Evolutionary conservation across 306 rosid genomes (phyloP).

Genomic region (Datisca glomerata): DNA sequence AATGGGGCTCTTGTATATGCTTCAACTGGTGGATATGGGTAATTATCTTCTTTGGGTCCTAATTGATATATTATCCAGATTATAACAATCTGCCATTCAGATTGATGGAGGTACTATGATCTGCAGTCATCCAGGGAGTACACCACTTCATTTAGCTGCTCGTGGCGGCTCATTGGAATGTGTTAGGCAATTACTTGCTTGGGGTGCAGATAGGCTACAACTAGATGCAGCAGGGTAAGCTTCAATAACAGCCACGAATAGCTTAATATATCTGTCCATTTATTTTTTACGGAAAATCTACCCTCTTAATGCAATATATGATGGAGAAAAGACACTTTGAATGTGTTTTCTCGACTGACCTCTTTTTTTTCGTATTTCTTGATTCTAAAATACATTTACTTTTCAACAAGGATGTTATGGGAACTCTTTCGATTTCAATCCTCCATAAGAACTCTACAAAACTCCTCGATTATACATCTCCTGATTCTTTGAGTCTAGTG

Average conservation of each 20-base stretch:
- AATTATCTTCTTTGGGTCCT: slow-evolving; percentile 7
- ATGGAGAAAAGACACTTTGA: too few species aligned
- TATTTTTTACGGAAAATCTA: too few species aligned
- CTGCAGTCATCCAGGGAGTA: slow-evolving; percentile 69
- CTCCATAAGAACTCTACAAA: too few species aligned
- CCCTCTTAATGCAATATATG: too few species aligned
- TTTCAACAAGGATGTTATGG: too few species aligned
- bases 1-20: slow-evolving; percentile 86
- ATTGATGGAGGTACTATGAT: slow-evolving; percentile 26
- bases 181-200: slow-evolving; percentile 67
- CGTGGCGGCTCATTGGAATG: slow-evolving; percentile 76
- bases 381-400: too few species aligned
- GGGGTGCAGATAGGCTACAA: slow-evolving; percentile 91
- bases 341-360: too few species aligned
- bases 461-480: too few species aligned
- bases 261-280: too few species aligned
- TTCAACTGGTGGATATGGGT: slow-evolving; percentile 73
- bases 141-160: slow-evolving; percentile 88
- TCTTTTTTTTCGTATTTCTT: too few species aligned
- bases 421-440: too few species aligned
- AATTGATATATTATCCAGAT: slow-evolving; percentile 5
- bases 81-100: slow-evolving; percentile 8
- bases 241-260: slow-evolving; percentile 1
- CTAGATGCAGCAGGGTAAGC: slow-evolving; percentile 68
- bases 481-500: too few species aligned